These are phyloP conservation scores for Eremomyces bilateralis DNA, from an alignment of 495 filamentous ascomycete species.

Conservation along the genomic window DNA sequence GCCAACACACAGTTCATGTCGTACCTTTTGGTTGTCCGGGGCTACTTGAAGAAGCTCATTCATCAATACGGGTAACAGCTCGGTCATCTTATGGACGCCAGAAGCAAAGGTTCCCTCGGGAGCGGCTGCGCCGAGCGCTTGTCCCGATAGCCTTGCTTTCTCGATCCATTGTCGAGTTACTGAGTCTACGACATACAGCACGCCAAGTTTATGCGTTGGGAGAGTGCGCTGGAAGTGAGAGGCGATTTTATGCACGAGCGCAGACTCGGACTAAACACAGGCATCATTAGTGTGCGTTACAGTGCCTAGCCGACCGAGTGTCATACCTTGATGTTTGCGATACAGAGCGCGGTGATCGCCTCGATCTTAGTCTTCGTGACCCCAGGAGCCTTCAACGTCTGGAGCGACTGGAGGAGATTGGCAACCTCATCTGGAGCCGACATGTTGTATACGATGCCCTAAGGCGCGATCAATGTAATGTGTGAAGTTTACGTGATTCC, in stretches of 20 bases:
- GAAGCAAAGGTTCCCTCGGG: slow-evolving; percentile 83
- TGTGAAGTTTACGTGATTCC: no score
- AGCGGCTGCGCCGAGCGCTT: slow-evolving; percentile 45
- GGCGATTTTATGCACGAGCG: slow-evolving; percentile 87
- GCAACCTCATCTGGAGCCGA: slow-evolving; percentile 82
- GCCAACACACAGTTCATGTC: no score
- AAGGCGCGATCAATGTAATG: no score
- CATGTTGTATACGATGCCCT: no score
- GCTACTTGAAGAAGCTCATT: slow-evolving; percentile 79
- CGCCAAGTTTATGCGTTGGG: slow-evolving; percentile 88
- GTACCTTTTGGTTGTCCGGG: slow-evolving; percentile 97
- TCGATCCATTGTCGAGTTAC: slow-evolving; percentile 98
- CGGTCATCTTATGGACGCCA: slow-evolving; percentile 89
- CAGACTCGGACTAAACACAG: slow-evolving; percentile 63
- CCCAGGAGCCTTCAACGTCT: slow-evolving; percentile 73
- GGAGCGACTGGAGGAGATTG: slow-evolving; percentile 74
- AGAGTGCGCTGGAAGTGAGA: slow-evolving; percentile 94
- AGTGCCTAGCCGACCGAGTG: neutral
- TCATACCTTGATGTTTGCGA: slow-evolving; percentile 83
- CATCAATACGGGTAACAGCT: slow-evolving; percentile 81
- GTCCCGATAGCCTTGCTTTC: slow-evolving; percentile 66
- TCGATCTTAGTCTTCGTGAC: slow-evolving; percentile 80
- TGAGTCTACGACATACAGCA: slow-evolving; percentile 99
- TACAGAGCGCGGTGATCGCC: slow-evolving; percentile 65
- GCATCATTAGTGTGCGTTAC: slow-evolving; percentile 19